A percentile compares a stretch with the other conserved stretches of the same genome.
phyloP scores from a whole-genome alignment of 2,329 filamentous ascomycete species.

The Didymella keratinophila region DNA sequence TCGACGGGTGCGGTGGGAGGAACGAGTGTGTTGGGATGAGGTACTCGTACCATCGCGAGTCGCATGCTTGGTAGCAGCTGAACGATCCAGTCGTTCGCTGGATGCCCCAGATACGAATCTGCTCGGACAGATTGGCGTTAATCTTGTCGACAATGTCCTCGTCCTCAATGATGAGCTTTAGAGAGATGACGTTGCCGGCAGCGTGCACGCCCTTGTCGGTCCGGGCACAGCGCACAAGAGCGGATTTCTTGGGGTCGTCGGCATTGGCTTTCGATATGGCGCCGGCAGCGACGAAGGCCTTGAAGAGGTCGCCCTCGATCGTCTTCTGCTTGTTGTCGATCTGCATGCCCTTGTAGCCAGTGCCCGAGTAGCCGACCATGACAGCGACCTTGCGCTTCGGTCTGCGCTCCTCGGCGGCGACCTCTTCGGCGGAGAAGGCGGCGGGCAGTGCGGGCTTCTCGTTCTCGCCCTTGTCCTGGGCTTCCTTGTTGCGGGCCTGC shows the following conservation, averaged over 20 bases:
- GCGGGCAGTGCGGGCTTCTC: conserved; percentile 61
- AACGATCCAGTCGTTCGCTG: conserved; percentile 89
- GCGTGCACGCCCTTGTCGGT: conserved; percentile 98
- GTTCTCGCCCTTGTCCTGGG: conserved; percentile 46
- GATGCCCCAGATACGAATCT: conserved; percentile 96
- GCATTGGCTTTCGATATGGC: conserved; percentile 98
- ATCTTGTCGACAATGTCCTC: conserved; percentile 87
- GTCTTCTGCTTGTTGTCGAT: conserved; percentile 81
- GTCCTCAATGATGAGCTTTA: conserved; percentile 96
- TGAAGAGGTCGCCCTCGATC: conserved; percentile 94
- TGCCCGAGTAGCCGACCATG: conserved; percentile 93
- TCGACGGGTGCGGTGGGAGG: conserved; percentile 88
- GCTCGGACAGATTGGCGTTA: conserved; percentile 81
- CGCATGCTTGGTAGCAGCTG: conserved; percentile 93
- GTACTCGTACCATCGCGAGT: conserved; percentile 97
- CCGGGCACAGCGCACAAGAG: conserved; percentile 88
- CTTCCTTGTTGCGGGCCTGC: conserved; percentile 50
- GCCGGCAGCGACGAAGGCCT: conserved; percentile 86
- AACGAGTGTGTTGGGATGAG: conserved; percentile 93
- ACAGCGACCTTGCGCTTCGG: conserved; percentile 98
- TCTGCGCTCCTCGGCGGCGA: conserved; percentile 82
- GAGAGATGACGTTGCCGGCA: conserved; percentile 90
- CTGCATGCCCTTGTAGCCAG: conserved; percentile 97
- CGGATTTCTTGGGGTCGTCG: conserved; percentile 95
- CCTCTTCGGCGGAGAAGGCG: conserved; percentile 78